Conservation (phyloP, 371 early-diverging fungal species). For the Mucor sp. region DNA sequence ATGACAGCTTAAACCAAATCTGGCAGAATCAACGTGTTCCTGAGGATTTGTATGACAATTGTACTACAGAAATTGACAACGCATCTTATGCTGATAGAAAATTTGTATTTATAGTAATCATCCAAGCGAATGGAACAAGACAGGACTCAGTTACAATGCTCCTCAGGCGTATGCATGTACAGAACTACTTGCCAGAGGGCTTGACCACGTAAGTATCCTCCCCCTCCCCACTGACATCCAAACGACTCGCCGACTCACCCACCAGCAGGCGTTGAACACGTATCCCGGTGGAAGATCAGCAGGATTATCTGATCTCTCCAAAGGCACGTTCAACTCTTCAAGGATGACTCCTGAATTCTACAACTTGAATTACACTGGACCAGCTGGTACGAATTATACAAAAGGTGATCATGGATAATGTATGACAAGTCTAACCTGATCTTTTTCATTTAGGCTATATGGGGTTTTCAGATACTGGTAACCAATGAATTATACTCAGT, state of each 20-base stretch:
- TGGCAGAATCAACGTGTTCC: constrained; percentile 36
- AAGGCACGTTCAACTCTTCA: constrained; percentile 29
- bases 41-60: constrained; percentile 16
- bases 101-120: constrained; percentile 9
- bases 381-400: constrained; percentile 32
- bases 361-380: constrained; percentile 46
- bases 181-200: constrained; percentile 40
- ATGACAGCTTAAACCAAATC: constrained; percentile 26
- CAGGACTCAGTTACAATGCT: constrained; percentile 41
- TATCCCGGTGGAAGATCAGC: constrained; percentile 41
- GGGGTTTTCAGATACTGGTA: constrained; percentile 26
- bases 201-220: constrained; percentile 29
- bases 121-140: constrained; percentile 27
- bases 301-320: constrained; percentile 30
- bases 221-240: neutral
- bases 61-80: neutral
- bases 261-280: constrained; percentile 29
- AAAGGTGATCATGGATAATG: neutral
- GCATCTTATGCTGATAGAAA: neutral
- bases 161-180: constrained; percentile 44
- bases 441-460: constrained; percentile 20
- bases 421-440: neutral
- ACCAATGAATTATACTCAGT: neutral
- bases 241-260: too few species aligned
- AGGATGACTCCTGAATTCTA: constrained; percentile 42